These are phyloP conservation scores for Leishmania gerbilli DNA, from an alignment of 208 protist species.

Conservation along the genomic window DNA sequence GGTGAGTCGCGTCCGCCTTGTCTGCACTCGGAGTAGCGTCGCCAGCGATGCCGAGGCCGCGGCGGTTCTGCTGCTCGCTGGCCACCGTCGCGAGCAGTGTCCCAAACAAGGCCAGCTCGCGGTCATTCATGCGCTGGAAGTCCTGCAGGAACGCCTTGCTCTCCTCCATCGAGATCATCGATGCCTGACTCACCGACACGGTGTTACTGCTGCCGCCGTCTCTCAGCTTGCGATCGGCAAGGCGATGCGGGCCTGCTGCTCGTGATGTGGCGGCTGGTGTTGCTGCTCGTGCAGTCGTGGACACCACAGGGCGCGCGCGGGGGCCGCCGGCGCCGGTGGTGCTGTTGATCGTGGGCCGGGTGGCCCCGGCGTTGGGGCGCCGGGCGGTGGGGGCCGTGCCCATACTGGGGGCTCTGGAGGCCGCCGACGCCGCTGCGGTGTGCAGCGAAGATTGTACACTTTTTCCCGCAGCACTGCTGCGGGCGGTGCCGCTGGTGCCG, in stretches of 20 bases:
- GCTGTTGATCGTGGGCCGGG: not conserved
- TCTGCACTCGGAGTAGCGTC: not conserved
- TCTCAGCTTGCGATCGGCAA: not conserved
- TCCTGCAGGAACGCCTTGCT: conserved; percentile 23
- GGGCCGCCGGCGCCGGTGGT: not conserved
- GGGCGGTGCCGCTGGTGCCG: not conserved
- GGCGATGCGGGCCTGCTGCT: not conserved
- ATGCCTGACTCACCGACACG: conserved; percentile 14
- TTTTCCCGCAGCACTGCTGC: no score
- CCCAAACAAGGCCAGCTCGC: conserved; percentile 27
- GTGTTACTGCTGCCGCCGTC: not conserved
- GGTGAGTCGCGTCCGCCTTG: not conserved
- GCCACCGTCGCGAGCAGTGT: conserved; percentile 29
- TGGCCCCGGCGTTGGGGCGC: not conserved
- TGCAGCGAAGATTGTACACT: not conserved
- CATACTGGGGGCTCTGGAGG: not conserved
- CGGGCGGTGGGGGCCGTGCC: not conserved
- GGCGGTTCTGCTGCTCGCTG: conserved; percentile 13
- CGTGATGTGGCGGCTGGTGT: not conserved
- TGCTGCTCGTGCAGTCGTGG: not conserved
- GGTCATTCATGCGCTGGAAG: conserved; percentile 30
- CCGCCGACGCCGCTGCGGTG: not conserved
- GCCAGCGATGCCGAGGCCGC: not conserved
- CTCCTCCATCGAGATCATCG: conserved; percentile 34
- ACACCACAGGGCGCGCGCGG: not conserved